Base-by-base conservation (phyloP, 2,329 filamentous ascomycete genomes). In the Pyrenochaeta sp. region DNA sequence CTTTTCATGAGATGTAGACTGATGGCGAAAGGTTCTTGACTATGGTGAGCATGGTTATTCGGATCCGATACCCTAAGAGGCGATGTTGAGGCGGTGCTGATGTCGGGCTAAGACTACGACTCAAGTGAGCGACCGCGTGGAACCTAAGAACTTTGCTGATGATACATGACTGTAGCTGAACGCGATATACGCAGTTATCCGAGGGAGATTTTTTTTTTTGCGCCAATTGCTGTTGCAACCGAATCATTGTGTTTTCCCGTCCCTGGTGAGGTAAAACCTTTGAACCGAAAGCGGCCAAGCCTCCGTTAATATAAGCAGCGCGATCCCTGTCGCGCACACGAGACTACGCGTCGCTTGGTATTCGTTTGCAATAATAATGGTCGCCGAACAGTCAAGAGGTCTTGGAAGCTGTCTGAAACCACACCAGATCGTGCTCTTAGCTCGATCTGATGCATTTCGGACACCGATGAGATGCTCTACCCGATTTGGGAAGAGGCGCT, bases 1-100 rank as follows among this genome's bases (percentile, higher is more conserved):
- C 5, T 28, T 2, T 27, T 27, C 22, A 45, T 30, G 12, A 25
- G 19, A 10, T 13, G 19, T 45, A 10, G 25, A 5, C 3, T 42
- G n/a, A 7, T 5, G n/a, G n/a, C n/a, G 5, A 15, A 3, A 22
- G 4, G n/a, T 19, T 22, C 13, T 42, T 42, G 13, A 42, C 15
- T 22, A 42, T n/a, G n/a, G 36, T 10, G 25, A 22, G 6, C 19
- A 22, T 24, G 40, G 13, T 12, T n/a, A 13, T 24, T 45, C 43
- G 43, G 43, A 45, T 45, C 43, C 43, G 43, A 28, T 9, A n/a
- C 15, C 43, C 43, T 15, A 24, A 45, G 43, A 45, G 43, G 43
- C 43, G 22, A n/a, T 3, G 43, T 30, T 45, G 24, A 13, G 43
- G 43, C 43, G 24, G 43, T 45, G 43, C 24, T 45, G 43, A 10